Base-by-base conservation (phyloP, 192 early-diverging fungal genomes). In the Entomortierella lignicola region DNA sequence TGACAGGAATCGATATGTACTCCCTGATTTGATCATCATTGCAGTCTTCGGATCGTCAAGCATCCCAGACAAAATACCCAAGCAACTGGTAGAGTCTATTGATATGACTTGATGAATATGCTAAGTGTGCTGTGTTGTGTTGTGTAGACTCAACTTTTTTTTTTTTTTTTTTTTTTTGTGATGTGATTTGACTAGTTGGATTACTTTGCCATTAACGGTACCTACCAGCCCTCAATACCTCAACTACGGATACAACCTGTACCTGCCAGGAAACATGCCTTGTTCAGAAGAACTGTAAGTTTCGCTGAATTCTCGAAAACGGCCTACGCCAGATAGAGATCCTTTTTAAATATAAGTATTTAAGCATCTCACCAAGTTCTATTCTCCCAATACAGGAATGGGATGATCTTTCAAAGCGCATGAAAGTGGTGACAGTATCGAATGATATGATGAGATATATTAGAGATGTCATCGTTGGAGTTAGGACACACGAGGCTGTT, bases 381-480 rank as follows among this genome's bases (percentile, higher is more conserved):
- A 23, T 55, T 7, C 13, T 21, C 2, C 15, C 8, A 39, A 10
- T 72, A 13, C 81, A 87, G 85, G 87, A 89, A 53, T 80, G 86
- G 60, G 82, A 87, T 48, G 72, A 83, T 6, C 64, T 89, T 7
- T 68, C 79, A 23, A 79, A 79, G 60, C 47, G 73, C 13, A 81
- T 85, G 37, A 74, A 69, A 30, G 63, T 47, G 21, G 83, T 89
- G 12, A 69, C 81, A n/a, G 64, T 89, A 8, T 80, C 85, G 61
- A 85, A 80, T 43, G 88, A 89, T 32, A 83, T 89, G 48, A 81
- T 70, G 39, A 47, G 86, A 12, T 89, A 89, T 41, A 87, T 89
- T 51, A 74, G 88, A 13, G 88, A 89, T 81, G 82, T 89, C 43
- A 80, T 89, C 32, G 86, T 89, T n/a, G 88, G 77, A 27, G 60